phyloP scores from a whole-genome alignment of 805 yeast genomes.

The Blastobotrys chiropterorum region DNA sequence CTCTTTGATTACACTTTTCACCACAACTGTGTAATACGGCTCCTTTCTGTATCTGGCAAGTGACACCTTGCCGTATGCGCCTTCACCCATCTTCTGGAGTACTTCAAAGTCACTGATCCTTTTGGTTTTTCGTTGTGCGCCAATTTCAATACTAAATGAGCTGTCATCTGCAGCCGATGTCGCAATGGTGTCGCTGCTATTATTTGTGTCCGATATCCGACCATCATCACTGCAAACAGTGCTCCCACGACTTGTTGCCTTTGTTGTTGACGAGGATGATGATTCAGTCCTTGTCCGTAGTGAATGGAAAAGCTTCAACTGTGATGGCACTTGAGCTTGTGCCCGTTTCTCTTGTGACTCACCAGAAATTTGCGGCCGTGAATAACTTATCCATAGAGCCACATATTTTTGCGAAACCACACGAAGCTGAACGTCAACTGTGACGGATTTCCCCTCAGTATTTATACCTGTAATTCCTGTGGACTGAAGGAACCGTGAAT shows the following conservation, averaged over 20 bases:
- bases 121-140: conserved; percentile 63
- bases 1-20: conserved; percentile 87
- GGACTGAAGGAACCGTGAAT: conserved; percentile 47
- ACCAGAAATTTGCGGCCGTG: conserved; percentile 37
- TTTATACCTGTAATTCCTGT: conserved; percentile 52
- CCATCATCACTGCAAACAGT: background rate
- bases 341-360: conserved; percentile 12
- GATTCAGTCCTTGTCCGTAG: conserved; percentile 1
- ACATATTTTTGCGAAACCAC: conserved; percentile 53
- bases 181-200: background rate
- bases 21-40: conserved; percentile 58
- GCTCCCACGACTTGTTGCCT: conserved; percentile 12
- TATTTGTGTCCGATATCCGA: background rate
- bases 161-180: background rate
- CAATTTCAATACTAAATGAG: conserved; percentile 37
- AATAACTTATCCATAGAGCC: conserved; percentile 82
- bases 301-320: conserved; percentile 39
- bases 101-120: conserved; percentile 64
- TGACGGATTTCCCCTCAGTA: conserved; percentile 57
- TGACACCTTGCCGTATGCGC: conserved; percentile 94
- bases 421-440: conserved; percentile 75
- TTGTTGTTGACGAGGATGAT: background rate
- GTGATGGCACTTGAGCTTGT: conserved; percentile 44
- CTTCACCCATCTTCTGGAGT: conserved; percentile 82
- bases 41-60: conserved; percentile 64